Evolutionary conservation across 2,329 filamentous ascomycete genomes (phyloP).

Genomic region (Fusarium chlamydosporum): DNA sequence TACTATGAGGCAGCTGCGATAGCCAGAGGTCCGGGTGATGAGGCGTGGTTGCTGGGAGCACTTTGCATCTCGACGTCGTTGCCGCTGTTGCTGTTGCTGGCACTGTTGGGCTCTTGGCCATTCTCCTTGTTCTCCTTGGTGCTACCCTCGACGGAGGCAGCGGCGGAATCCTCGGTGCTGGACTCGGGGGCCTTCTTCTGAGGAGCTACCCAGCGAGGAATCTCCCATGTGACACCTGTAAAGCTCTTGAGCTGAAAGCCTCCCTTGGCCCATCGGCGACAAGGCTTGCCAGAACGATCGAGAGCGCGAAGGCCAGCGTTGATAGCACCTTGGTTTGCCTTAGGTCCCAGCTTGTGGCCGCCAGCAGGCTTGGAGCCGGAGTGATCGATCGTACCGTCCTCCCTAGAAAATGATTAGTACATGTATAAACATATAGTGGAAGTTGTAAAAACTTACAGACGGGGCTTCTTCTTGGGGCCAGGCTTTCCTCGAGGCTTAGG

Average conservation of each 20-base stretch:
- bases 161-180: constrained; percentile 61
- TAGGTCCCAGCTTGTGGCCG: constrained; percentile 90
- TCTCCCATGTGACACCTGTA: constrained; percentile 86
- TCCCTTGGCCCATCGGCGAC: constrained; percentile 90
- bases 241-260: constrained; percentile 91
- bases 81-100: constrained; percentile 60
- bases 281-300: constrained; percentile 91
- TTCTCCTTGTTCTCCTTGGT: constrained; percentile 77
- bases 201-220: constrained; percentile 86
- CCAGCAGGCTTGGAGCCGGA: constrained; percentile 65
- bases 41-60: constrained; percentile 64
- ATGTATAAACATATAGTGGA: constrained; percentile 1
- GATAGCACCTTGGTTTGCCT: constrained; percentile 96
- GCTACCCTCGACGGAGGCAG: constrained; percentile 66
- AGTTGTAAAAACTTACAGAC: constrained; percentile 77
- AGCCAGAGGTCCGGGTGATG: constrained; percentile 66
- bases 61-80: constrained; percentile 68
- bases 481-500: constrained; percentile 87
- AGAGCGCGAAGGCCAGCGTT: constrained; percentile 95
- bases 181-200: constrained; percentile 67
- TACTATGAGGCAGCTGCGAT: constrained; percentile 61
- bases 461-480: constrained; percentile 95
- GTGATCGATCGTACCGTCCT: constrained; percentile 74
- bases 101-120: constrained; percentile 64
- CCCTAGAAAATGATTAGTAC: constrained; percentile 62